A percentile compares a stretch with the other conserved stretches of the same genome.
phyloP scores from a whole-genome alignment of 129 eudicot genomes.

The Heracleum sosnowskyi region DNA sequence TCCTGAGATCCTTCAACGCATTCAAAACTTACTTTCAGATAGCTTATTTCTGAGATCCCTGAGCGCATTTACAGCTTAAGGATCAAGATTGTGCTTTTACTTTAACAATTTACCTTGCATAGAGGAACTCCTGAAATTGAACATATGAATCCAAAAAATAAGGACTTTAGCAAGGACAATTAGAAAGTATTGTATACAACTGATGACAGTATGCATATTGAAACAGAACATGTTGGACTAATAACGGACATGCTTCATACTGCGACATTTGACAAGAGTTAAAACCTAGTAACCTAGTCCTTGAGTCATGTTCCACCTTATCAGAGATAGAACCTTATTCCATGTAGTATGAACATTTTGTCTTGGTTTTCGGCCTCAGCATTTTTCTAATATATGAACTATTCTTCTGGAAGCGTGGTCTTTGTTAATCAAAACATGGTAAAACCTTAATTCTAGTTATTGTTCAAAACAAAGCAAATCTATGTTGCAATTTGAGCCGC shows the following conservation, averaged over 20 bases:
- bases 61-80: constrained; percentile 78
- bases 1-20: constrained; percentile 48
- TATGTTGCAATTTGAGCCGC: background rate
- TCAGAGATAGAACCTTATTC: too few relatives aligned
- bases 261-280: background rate
- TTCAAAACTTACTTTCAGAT: constrained; percentile 38
- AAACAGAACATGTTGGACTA: too few relatives aligned
- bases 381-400: background rate
- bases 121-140: constrained; percentile 26
- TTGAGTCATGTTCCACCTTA: background rate
- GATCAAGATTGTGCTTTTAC: constrained; percentile 72
- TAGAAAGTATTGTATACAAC: background rate
- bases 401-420: background rate
- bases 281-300: background rate
- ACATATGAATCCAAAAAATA: constrained; percentile 26
- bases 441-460: too few relatives aligned
- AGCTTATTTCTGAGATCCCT: constrained; percentile 75
- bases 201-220: background rate
- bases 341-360: background rate
- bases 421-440: background rate
- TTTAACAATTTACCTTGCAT: constrained; percentile 52
- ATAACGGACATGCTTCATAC: background rate
- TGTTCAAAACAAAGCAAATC: too few relatives aligned
- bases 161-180: background rate
- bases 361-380: background rate